Conservation (phyloP, 768 basidiomycete species). For the Galerina sulciceps region DNA sequence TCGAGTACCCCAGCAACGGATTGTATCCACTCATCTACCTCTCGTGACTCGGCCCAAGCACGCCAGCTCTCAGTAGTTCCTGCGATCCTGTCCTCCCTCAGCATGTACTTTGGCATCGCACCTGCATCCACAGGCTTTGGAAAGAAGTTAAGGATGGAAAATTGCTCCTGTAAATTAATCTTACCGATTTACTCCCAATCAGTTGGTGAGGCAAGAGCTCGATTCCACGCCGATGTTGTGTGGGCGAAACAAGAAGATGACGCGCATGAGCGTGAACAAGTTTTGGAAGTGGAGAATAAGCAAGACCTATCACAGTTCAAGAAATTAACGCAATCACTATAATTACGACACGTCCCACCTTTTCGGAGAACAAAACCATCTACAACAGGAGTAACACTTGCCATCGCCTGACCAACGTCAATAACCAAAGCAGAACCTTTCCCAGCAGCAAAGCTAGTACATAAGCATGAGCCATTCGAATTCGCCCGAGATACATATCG, state of each 20-base stretch:
- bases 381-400: conserved; percentile 93
- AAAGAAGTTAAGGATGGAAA: conserved; percentile 1
- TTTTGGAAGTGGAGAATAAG: conserved; percentile 73
- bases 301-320: conserved; percentile 59
- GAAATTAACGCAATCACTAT: background rate
- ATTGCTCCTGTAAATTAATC: conserved; percentile 12
- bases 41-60: conserved; percentile 75
- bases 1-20: conserved; percentile 85
- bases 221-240: conserved; percentile 55
- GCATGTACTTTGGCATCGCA: conserved; percentile 62
- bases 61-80: conserved; percentile 85
- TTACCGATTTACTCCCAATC: conserved; percentile 77
- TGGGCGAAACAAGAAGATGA: conserved; percentile 60
- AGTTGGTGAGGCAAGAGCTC: conserved; percentile 87
- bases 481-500: background rate
- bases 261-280: conserved; percentile 83
- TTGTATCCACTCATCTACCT: conserved; percentile 95
- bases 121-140: conserved; percentile 75
- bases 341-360: conserved; percentile 49
- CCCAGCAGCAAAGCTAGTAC: conserved; percentile 86
- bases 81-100: conserved; percentile 75
- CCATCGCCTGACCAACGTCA: conserved; percentile 88
- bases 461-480: background rate
- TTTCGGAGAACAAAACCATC: conserved; percentile 98
- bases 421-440: conserved; percentile 97